phyloP scores from a whole-genome alignment of 2,329 filamentous ascomycete genomes.

The Verticillium tricorpus region DNA sequence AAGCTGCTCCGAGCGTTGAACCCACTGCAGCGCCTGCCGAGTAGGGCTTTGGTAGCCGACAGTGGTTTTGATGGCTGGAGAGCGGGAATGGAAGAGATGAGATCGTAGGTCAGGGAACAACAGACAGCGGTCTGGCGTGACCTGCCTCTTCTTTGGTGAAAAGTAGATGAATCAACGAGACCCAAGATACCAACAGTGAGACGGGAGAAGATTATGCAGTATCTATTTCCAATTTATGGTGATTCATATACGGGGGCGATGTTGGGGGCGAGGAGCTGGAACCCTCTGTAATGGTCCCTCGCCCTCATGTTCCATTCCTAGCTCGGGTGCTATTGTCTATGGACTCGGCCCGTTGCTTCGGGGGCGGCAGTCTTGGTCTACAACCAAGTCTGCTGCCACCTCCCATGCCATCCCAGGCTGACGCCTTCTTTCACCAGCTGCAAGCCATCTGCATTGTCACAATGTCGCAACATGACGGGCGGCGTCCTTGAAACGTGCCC shows the following conservation, averaged over 20 bases:
- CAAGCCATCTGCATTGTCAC: background rate
- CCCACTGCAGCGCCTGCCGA: background rate
- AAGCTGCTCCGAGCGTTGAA: background rate
- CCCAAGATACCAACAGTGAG: slow-evolving; percentile 6
- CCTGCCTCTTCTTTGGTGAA: background rate
- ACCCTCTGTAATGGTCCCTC: too few relatives aligned
- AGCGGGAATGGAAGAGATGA: background rate
- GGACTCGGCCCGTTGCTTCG: background rate
- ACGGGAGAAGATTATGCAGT: background rate
- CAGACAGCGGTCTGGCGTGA: background rate
- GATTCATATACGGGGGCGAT: background rate
- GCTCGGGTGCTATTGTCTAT: background rate
- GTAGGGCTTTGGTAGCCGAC: background rate
- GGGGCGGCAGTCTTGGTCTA: background rate
- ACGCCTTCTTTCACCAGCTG: background rate
- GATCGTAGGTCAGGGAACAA: background rate
- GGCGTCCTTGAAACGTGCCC: background rate
- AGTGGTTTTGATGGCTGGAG: background rate
- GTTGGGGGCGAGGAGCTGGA: background rate
- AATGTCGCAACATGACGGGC: background rate
- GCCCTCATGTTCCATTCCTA: background rate
- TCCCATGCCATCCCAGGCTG: background rate
- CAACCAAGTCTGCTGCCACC: too few relatives aligned
- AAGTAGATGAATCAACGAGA: background rate
- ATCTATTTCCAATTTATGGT: background rate